Evolutionary conservation across 257 asterid genomes (phyloP).

Genomic region (Solanum sejunctum): DNA sequence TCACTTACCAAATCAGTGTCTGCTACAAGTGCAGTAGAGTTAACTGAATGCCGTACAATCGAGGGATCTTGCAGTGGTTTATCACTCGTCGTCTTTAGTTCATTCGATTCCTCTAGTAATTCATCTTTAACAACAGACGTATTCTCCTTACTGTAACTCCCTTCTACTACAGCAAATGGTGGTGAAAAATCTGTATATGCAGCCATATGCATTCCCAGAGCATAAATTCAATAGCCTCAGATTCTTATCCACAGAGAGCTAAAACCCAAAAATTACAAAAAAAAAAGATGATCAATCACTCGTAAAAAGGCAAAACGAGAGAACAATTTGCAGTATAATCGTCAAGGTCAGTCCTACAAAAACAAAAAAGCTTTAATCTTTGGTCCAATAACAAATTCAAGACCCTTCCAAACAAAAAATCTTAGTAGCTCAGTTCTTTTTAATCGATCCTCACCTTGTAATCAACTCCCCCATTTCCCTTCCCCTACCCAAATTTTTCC

Average conservation of each 20-base stretch:
- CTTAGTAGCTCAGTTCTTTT: neutral
- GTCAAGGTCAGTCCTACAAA: neutral
- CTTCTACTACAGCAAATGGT: constrained; percentile 25
- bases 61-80: constrained; percentile 56
- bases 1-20: constrained; percentile 45
- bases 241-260: neutral
- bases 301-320: neutral
- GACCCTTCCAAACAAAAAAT: neutral
- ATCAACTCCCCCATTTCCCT: neutral
- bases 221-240: constrained; percentile 15
- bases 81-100: constrained; percentile 24
- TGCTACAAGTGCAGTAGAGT: constrained; percentile 27
- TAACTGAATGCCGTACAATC: constrained; percentile 35
- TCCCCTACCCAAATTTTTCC: neutral
- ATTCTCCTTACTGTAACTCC: constrained; percentile 22
- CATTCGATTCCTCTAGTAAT: constrained; percentile 22
- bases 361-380: neutral
- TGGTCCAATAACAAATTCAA: neutral
- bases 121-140: constrained; percentile 31
- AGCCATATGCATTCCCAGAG: constrained; percentile 44
- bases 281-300: neutral
- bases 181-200: constrained; percentile 51
- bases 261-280: neutral
- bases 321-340: neutral
- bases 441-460: neutral